Evolutionary conservation across 768 basidiomycete genomes (phyloP), one percentile per base, ranked within the genome.

Genomic region (Harrya chromipes): DNA sequence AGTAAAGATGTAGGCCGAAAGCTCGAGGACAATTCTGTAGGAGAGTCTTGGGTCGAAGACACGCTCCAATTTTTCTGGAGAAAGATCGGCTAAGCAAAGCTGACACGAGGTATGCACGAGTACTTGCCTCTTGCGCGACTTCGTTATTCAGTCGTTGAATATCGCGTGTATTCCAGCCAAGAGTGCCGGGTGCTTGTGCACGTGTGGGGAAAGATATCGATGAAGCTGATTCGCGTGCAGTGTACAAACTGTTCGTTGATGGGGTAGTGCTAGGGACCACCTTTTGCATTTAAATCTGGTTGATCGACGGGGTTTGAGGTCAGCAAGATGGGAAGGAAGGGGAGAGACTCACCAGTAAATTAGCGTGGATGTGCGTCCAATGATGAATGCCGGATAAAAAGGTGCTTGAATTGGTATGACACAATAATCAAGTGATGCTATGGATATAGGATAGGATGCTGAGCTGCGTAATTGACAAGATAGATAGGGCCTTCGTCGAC

Each of bases 281-380:
- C 72, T 80, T 77, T 78, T 80, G 80, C 83, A 86, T 86, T 79
- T 79, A 80, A 81, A 79, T 71, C 67, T 72, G 61, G 60, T 24
- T 55, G 57, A 60, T 61, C 56, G 40, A 35, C 29, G 13, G 55
- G 58, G 63, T 61, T 66, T 58, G 61, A 64, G 27, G 43, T 49
- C 10, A 35, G 38, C 21, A 52, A 33, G 19, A 50, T 20, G 33
- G 35, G 14, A 45, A 50, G 58, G 51, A 54, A 45, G 48, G 47
- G 44, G 46, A 61, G 47, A 29, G 40, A 62, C 73, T 59, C 47
- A 72, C 76, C 70, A 75, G 74, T 77, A 76, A 77, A 75, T 68
- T 69, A 78, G 60, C 59, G 64, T 62, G 63, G 67, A 63, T 62
- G 65, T 49, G 63, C 60, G 71, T 70, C 69, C 68, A 67, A 72